Base-by-base conservation (phyloP, 345 rosid genomes). In the Populus tremula region DNA sequence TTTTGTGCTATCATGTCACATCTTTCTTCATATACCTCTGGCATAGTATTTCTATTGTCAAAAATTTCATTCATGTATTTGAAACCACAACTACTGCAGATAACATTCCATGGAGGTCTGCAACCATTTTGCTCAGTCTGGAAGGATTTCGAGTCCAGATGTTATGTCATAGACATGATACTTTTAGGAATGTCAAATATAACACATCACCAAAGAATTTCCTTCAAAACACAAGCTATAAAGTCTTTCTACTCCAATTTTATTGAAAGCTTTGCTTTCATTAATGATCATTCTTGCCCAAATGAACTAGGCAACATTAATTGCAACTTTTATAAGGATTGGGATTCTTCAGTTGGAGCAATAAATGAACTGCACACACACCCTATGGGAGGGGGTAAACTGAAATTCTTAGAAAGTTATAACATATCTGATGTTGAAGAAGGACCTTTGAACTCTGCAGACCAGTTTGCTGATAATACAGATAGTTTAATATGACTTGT, bases 131-230 rank as follows among this genome's bases (percentile, higher is more conserved):
- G 31, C 67, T 75, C 86, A 56, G 79, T 81, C 5, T 68, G 77
- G 77, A 90, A 85, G 85, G 95, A 85, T 75, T 71, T 82, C 21
- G 87, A 84, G 53, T 75, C 77, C 50, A 89, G 86, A 82, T 82
- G 82, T 67, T 67, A 54, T 71, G 62, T 82, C 67, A 89, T 86
- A 79, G 90, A 80, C 13, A 89, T 81, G 64, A n/a, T 80, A 70
- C 76, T 79, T 83, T 69, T 84, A 61, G 86, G 87, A 54, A 74
- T 80, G 49, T 79, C 79, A 70, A 86, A 77, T 50, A 88, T 88
- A 83, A 82, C 59, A 53, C 79, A 80, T 74, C 80, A 72, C 35
- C 83, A 69, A 78, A 84, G 82, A 75, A 64, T 74, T 66, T 65
- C 87, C 77, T 73, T 82, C 66, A 83, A 75, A 69, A 59, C 81